Percentiles rank a stretch among this genome's conserved stretches.
These are phyloP conservation scores for Cyclospora cayetanensis DNA, from an alignment of 169 alveolate species.

Conservation along the genomic window DNA sequence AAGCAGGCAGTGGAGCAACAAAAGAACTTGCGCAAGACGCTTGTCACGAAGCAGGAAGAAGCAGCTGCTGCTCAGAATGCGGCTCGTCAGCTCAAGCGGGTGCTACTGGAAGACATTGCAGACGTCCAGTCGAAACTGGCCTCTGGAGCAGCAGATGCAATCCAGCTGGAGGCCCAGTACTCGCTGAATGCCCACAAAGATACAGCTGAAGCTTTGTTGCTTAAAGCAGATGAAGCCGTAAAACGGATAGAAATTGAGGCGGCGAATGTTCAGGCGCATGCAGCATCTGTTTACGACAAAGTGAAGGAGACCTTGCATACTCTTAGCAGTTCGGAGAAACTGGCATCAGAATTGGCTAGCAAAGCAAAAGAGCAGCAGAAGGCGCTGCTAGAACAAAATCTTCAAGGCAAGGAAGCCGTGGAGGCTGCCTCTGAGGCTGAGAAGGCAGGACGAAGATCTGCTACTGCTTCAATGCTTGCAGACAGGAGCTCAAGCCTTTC, in stretches of 20 bases:
- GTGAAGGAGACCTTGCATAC: background rate
- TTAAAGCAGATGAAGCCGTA: background rate
- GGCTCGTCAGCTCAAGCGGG: background rate
- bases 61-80: background rate
- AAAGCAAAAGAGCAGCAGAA: background rate
- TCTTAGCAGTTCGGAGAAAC: background rate
- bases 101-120: background rate
- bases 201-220: background rate
- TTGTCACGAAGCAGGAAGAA: background rate
- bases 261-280: background rate
- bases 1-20: slow-evolving; percentile 6
- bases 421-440: too few relatives aligned
- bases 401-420: too few relatives aligned
- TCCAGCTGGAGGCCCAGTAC: background rate
- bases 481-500: background rate
- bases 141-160: background rate
- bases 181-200: background rate
- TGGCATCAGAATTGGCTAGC: background rate
- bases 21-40: background rate
- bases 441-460: background rate
- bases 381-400: too few relatives aligned
- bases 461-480: background rate
- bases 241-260: background rate
- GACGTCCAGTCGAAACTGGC: slow-evolving; percentile 21
- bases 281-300: background rate